Conservation (phyloP, 2,329 filamentous ascomycete species). For the Dothiorella sarmentorum region DNA sequence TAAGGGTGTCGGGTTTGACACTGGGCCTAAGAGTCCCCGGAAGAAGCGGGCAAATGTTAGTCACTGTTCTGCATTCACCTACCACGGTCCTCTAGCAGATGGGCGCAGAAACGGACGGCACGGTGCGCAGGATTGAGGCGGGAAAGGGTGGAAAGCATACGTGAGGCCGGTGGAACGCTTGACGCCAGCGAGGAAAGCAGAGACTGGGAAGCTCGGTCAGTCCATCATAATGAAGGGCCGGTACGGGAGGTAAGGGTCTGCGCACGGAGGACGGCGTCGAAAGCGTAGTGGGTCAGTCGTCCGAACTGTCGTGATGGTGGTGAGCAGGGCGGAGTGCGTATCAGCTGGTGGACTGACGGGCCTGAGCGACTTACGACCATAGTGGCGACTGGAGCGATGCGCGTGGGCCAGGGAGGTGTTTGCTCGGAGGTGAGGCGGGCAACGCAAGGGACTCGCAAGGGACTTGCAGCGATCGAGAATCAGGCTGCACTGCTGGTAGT, state of each 20-base stretch:
- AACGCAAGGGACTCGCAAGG: slow-evolving; percentile 7
- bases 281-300: slow-evolving; percentile 88
- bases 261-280: slow-evolving; percentile 89
- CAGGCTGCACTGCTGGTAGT: slow-evolving; percentile 2
- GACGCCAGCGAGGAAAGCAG: slow-evolving; percentile 92
- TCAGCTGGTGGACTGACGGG: slow-evolving; percentile 18
- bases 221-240: slow-evolving; percentile 10
- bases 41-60: slow-evolving; percentile 46
- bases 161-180: slow-evolving; percentile 96
- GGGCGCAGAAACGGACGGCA: slow-evolving; percentile 13
- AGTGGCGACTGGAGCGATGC: slow-evolving; percentile 20
- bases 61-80: slow-evolving; percentile 16
- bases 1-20: slow-evolving; percentile 80
- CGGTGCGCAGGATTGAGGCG: slow-evolving; percentile 21
- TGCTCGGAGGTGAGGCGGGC: slow-evolving; percentile 16
- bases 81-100: neutral
- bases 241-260: slow-evolving; percentile 23
- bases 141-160: slow-evolving; percentile 59
- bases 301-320: slow-evolving; percentile 72
- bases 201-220: slow-evolving; percentile 57
- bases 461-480: neutral
- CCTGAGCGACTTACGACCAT: slow-evolving; percentile 38
- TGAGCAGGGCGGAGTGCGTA: slow-evolving; percentile 43
- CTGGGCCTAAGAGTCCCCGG: slow-evolving; percentile 59
- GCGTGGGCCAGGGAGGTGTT: slow-evolving; percentile 3